Percentiles rank a stretch among this genome's conserved stretches.
phyloP scores from a whole-genome alignment of 306 rosid genomes.

The Echinosophora koreensis region DNA sequence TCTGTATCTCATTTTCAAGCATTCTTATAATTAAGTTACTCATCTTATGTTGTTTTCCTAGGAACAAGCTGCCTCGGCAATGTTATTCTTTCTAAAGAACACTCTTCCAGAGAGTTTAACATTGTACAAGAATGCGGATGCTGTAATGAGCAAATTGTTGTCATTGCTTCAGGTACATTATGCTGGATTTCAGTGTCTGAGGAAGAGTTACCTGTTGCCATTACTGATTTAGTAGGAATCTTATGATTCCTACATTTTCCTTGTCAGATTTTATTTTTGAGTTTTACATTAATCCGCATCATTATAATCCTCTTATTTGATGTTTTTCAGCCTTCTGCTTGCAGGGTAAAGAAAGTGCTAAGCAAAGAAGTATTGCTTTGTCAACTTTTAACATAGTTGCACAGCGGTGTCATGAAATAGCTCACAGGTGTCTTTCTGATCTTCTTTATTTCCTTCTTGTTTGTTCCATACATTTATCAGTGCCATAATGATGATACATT shows the following conservation, averaged over 20 bases:
- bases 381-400: slow-evolving; percentile 47
- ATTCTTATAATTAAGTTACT: slow-evolving; percentile 10
- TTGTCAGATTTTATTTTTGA: slow-evolving; percentile 13
- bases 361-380: slow-evolving; percentile 49
- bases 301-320: slow-evolving; percentile 36
- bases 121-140: slow-evolving; percentile 24
- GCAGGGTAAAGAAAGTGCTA: slow-evolving; percentile 48
- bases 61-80: slow-evolving; percentile 57
- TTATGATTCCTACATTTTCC: slow-evolving; percentile 21
- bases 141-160: slow-evolving; percentile 41
- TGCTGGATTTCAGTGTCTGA: slow-evolving; percentile 35
- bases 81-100: slow-evolving; percentile 54
- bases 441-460: slow-evolving; percentile 17
- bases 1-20: slow-evolving; percentile 7
- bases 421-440: slow-evolving; percentile 37
- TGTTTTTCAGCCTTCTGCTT: slow-evolving; percentile 38
- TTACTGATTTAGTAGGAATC: slow-evolving; percentile 15
- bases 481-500: slow-evolving; percentile 18
- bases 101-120: slow-evolving; percentile 57
- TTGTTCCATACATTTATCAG: slow-evolving; percentile 8
- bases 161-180: slow-evolving; percentile 46
- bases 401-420: slow-evolving; percentile 48
- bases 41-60: slow-evolving; percentile 31
- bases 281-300: neutral
- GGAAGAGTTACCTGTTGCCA: slow-evolving; percentile 24